phyloP scores from a whole-genome alignment of 257 asterid species.

The Paraleonurus japonicus region DNA sequence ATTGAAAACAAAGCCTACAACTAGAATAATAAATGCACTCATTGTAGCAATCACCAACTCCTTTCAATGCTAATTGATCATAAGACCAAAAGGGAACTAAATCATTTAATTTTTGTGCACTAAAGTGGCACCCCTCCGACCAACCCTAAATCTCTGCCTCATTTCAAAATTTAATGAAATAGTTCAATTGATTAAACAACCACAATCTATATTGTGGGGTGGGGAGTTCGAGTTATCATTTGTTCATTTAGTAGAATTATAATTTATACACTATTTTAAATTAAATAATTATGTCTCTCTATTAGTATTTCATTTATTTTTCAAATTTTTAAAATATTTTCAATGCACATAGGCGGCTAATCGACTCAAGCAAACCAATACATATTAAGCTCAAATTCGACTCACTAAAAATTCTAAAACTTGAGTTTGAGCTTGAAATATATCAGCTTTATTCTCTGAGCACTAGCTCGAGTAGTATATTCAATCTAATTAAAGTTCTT shows the following conservation, averaged over 20 bases:
- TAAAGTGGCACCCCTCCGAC: constrained; percentile 2
- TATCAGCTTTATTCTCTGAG: not conserved
- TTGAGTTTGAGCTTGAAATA: not conserved
- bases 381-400: not conserved
- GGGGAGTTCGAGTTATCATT: no score
- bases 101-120: constrained; percentile 26
- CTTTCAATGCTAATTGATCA: constrained; percentile 22
- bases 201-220: no score
- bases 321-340: not conserved
- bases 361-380: no score
- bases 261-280: not conserved
- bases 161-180: not conserved
- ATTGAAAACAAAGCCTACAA: not conserved
- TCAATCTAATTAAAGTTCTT: not conserved
- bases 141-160: not conserved
- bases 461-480: not conserved
- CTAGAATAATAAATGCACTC: constrained; percentile 24
- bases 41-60: constrained; percentile 31
- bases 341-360: not conserved
- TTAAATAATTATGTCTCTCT: not conserved
- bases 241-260: not conserved
- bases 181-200: no score
- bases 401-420: not conserved
- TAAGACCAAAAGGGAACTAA: not conserved
- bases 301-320: no score